A percentile compares a stretch with the other conserved stretches of the same genome.
Evolutionary conservation across 163 green algal species (phyloP).

Genomic region (Chlorella variabilis): DNA sequence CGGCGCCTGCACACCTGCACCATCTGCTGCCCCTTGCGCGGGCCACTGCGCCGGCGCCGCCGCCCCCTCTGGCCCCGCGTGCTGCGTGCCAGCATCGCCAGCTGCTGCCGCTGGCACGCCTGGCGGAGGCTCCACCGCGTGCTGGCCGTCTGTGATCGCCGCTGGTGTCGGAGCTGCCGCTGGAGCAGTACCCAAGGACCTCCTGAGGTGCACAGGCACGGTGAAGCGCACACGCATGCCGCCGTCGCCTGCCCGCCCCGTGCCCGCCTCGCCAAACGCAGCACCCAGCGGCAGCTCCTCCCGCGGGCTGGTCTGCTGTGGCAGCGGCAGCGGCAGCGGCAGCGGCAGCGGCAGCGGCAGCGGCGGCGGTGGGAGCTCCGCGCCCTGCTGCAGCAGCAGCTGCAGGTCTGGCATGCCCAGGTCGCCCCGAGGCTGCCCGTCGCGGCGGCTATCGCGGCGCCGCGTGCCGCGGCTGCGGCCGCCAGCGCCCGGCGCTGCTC

Average conservation of each 20-base stretch:
- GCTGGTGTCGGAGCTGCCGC: not conserved
- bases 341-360: not conserved
- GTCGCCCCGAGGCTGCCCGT: not conserved
- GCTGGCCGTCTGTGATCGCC: not conserved
- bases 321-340: not conserved
- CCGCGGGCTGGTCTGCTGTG: not conserved
- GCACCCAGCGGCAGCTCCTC: not conserved
- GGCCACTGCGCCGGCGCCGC: no score
- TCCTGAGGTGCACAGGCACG: not conserved
- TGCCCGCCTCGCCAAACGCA: not conserved
- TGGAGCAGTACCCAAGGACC: not conserved
- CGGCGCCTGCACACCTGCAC: no score
- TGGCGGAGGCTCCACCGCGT: not conserved
- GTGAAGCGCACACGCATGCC: constrained; percentile 25
- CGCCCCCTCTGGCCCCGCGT: no score
- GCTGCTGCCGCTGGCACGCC: not conserved
- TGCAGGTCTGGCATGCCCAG: not conserved
- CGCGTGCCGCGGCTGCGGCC: not conserved
- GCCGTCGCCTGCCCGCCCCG: not conserved
- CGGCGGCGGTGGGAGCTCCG: not conserved
- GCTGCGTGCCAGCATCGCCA: not conserved
- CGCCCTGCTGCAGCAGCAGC: not conserved
- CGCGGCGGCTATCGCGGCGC: no score
- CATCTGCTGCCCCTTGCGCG: not conserved
- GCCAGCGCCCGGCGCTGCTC: not conserved